Evolutionary conservation across 768 basidiomycete genomes (phyloP), one percentile per base, ranked within the genome.

Genomic region (Pleurotus tuoliensis): DNA sequence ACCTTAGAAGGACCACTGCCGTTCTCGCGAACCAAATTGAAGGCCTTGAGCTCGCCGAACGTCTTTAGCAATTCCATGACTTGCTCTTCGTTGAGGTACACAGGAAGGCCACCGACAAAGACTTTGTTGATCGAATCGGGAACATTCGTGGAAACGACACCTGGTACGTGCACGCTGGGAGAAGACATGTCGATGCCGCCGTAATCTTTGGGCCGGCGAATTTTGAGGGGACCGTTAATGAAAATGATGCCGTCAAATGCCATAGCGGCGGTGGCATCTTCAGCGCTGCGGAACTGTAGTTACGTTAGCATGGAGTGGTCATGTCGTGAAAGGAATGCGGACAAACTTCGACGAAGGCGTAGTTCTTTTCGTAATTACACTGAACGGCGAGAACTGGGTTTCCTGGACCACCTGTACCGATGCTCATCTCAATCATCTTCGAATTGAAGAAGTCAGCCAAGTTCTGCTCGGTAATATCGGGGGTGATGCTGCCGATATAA

Each of bases 291-390:
- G 81, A 98, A 98, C 96, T 98, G n/a, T 41, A 47, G 11, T 34
- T 34, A 34, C 30, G 30, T 34, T 34, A 34, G 30, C 8, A 34
- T 34, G 9, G 30, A 9, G 2, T 11, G 3, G 11, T 9, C 30
- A 11, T 34, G 30, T 34, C 30, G 30, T 20, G 55, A 3, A 5
- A 1, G 39, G 20, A 25, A 47, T 46, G 47, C 24, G 56, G 5
- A 30, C 38, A 38, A 68, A 96, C 96, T 80, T 99, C 97, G 52
- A 98, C 90, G 68, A 98, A 99, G 1, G 97, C 97, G 67, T 98
- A 99, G 64, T 93, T 94, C 79, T 98, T 99, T 72, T 98, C 97
- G 65, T 94, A 94, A 67, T 98, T 98, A 75, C 97, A 90, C 66
- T 96, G 94, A 4, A 97, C 94, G 16, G 89, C 89, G 30, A 95